phyloP scores from a whole-genome alignment of 257 asterid genomes.

The Linderniella brevidens region DNA sequence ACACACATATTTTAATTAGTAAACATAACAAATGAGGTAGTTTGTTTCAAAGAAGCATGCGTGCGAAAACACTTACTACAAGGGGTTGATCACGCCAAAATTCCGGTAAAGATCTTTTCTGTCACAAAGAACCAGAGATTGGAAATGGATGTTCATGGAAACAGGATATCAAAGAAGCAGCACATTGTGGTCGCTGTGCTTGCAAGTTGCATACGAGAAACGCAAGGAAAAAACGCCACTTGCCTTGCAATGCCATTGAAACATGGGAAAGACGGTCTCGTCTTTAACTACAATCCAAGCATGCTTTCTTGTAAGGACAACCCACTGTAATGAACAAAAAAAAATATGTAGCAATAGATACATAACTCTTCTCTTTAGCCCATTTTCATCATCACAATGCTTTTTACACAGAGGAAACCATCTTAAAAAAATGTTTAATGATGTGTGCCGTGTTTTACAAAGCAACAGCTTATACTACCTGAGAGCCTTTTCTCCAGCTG shows the following conservation, averaged over 20 bases:
- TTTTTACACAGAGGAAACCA: slow-evolving; percentile 8
- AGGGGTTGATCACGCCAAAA: slow-evolving; percentile 79
- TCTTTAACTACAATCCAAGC: slow-evolving; percentile 69
- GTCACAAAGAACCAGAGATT: slow-evolving; percentile 14
- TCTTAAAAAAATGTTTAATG: background rate
- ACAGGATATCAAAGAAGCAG: too few species aligned
- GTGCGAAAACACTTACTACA: slow-evolving; percentile 54
- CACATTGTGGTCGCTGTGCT: too few species aligned
- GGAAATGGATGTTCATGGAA: background rate
- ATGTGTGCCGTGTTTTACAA: background rate
- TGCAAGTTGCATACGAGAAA: background rate
- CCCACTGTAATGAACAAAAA: slow-evolving; percentile 64
- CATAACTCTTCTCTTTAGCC: background rate
- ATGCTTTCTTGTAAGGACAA: slow-evolving; percentile 79
- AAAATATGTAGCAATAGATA: slow-evolving; percentile 8
- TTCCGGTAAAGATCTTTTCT: slow-evolving; percentile 88
- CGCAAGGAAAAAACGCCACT: slow-evolving; percentile 10
- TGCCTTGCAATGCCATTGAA: slow-evolving; percentile 88
- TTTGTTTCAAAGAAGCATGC: slow-evolving; percentile 1
- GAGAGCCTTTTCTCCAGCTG: slow-evolving; percentile 97
- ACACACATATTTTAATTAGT: background rate
- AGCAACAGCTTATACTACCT: slow-evolving; percentile 32
- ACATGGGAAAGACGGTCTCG: slow-evolving; percentile 56
- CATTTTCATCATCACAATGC: background rate
- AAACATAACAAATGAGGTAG: slow-evolving; percentile 1